Evolutionary conservation across 2,329 filamentous ascomycete genomes (phyloP), one percentile per base, ranked within the genome.

Genomic region (Penicillium aurantiogriseum): DNA sequence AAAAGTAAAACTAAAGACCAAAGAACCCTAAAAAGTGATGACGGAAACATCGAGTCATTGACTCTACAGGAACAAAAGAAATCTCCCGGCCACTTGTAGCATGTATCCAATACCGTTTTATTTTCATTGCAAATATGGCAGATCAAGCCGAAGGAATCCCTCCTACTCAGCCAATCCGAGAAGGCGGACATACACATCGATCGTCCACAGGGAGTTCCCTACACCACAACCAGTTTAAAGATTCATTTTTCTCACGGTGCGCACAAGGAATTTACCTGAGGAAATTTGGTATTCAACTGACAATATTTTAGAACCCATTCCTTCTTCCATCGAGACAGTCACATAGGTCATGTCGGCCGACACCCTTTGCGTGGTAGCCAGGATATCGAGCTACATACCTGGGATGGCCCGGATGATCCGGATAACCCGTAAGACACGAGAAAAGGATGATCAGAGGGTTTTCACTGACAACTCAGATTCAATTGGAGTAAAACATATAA

Each of bases 401-500:
- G 68, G 70, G 36, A 67, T 56, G 68, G 68, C 0, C 63, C 63
- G 3, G 47, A 70, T 57, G 69, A 72, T 29, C 70, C 68, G 0
- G 70, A 71, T 0, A 71, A 72, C 27, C 70, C 70, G 64, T 71
- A 52, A 33, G 64, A 46, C 15, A 4, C 17, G 2, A 13, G 2
- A 29, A 10, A 8, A 23, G 42, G 7, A 45, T 13, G 1, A 2
- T 11, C 0, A 31, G 4, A 23, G 21, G 17, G 31, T 13, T 9
- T 11, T 8, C 7, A 13, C 23, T 52, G 17, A 48, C 13, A 10
- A 13, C 2, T 13, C 38, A 75, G 73, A 2, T 78, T 78, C 68
- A 79, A 79, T 57, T 79, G 76, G 74, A 66, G 69, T 21, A 58
- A 55, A 0, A 58, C 60, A 2, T 77, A 77, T 47, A 79, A 78